Conservation (phyloP, 345 rosid genomes). For the Chamaenerion angustifolium region DNA sequence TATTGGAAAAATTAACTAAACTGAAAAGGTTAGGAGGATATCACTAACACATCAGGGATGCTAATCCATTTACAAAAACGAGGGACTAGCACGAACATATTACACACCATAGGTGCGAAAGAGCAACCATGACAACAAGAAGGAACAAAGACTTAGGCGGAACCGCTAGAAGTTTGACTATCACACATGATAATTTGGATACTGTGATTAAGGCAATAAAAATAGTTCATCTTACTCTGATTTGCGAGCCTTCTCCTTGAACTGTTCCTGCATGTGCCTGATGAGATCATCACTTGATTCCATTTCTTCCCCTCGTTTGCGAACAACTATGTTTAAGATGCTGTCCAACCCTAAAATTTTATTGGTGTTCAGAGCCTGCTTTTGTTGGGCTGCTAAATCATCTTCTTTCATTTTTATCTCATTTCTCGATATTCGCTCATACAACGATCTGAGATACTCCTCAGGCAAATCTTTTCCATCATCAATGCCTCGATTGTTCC, state of each 20-base stretch:
- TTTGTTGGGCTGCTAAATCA: conserved; percentile 67
- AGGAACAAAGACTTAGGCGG: background rate
- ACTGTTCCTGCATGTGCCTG: conserved; percentile 96
- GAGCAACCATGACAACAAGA: no score
- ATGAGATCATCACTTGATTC: conserved; percentile 96
- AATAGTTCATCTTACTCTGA: conserved; percentile 66
- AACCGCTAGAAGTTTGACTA: background rate
- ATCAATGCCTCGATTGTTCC: conserved; percentile 97
- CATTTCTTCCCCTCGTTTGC: conserved; percentile 80
- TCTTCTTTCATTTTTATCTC: conserved; percentile 98
- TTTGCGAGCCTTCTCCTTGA: conserved; percentile 95
- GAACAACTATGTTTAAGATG: conserved; percentile 94
- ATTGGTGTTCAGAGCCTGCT: conserved; percentile 65
- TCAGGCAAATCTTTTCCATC: conserved; percentile 95
- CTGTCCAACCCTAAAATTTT: conserved; percentile 76
- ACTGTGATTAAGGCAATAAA: background rate
- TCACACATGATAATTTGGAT: no score
- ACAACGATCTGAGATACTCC: conserved; percentile 80
- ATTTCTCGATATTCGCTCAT: conserved; percentile 81
- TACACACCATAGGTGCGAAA: no score
- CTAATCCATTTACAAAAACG: no score
- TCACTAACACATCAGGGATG: no score
- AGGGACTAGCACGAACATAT: no score
- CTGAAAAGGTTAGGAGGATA: no score
- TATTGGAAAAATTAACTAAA: no score